phyloP scores from a whole-genome alignment of 768 basidiomycete species.

The Melanogaster broomeanus region DNA sequence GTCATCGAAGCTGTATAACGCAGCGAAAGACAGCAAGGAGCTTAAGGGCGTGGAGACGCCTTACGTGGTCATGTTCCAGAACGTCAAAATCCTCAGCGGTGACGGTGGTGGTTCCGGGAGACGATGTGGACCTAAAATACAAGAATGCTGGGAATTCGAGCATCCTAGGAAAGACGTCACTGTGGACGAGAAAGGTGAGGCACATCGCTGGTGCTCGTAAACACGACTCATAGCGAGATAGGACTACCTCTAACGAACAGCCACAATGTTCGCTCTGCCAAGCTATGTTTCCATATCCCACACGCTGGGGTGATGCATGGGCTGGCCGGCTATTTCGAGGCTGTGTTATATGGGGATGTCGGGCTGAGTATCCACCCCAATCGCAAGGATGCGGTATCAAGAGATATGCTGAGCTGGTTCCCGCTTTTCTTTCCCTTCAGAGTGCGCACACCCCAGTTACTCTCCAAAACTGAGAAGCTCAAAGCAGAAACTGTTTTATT shows the following conservation, averaged over 20 bases:
- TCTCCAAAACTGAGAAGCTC: neutral
- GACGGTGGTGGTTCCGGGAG: slow-evolving; percentile 61
- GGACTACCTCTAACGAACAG: slow-evolving; percentile 93
- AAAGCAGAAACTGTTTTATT: neutral
- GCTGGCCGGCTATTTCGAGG: slow-evolving; percentile 96
- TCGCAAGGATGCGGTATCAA: slow-evolving; percentile 81
- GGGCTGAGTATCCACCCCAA: slow-evolving; percentile 94
- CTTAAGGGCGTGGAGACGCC: slow-evolving; percentile 87
- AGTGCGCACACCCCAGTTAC: slow-evolving; percentile 43
- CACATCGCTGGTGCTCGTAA: neutral
- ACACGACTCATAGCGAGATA: slow-evolving; percentile 32
- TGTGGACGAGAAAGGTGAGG: slow-evolving; percentile 67
- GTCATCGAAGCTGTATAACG: slow-evolving; percentile 88
- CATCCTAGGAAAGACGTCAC: slow-evolving; percentile 86
- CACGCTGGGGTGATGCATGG: slow-evolving; percentile 94
- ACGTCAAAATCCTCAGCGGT: slow-evolving; percentile 86
- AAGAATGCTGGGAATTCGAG: slow-evolving; percentile 97
- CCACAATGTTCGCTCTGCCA: slow-evolving; percentile 90
- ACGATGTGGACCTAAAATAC: slow-evolving; percentile 79
- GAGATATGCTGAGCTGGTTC: slow-evolving; percentile 99
- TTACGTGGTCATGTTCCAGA: slow-evolving; percentile 98
- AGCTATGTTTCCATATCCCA: slow-evolving; percentile 88
- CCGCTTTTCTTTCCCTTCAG: slow-evolving; percentile 95
- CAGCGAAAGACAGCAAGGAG: slow-evolving; percentile 67
- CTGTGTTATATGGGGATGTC: slow-evolving; percentile 85